A percentile compares a stretch with the other conserved stretches of the same genome.
phyloP scores from a whole-genome alignment of 495 filamentous ascomycete genomes.

The Bacidia gigantensis region DNA sequence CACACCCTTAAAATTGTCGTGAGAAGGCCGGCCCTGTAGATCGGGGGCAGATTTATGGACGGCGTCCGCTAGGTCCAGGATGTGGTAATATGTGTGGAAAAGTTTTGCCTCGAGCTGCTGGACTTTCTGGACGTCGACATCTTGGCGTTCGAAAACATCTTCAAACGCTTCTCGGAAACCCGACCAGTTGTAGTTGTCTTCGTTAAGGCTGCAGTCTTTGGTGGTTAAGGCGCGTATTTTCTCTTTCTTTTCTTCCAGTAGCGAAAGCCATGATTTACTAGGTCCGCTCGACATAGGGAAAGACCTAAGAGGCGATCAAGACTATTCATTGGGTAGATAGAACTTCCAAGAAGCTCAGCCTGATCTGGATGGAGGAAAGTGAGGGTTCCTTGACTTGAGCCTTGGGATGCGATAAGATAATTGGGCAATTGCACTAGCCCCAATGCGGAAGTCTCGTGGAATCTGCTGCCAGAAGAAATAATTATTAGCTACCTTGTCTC shows the following conservation, averaged over 20 bases:
- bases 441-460: not conserved
- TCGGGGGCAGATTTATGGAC: not conserved
- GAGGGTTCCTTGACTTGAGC: not conserved
- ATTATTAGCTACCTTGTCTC: not conserved
- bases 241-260: not conserved
- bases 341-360: not conserved
- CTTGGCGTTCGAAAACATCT: not conserved
- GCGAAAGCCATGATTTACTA: not conserved
- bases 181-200: not conserved
- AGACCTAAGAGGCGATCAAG: not conserved
- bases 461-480: not conserved
- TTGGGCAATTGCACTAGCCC: not conserved
- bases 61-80: not conserved
- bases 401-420: not conserved
- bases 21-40: not conserved
- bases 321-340: not conserved
- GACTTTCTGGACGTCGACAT: not conserved
- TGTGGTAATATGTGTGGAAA: not conserved
- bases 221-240: not conserved
- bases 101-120: not conserved
- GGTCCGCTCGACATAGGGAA: not conserved
- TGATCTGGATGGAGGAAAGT: not conserved
- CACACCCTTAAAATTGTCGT: not conserved
- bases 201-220: not conserved
- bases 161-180: not conserved